These are phyloP conservation scores for Neoboletus subvelutipes DNA, from an alignment of 768 basidiomycete genomes.

Conservation along the genomic window DNA sequence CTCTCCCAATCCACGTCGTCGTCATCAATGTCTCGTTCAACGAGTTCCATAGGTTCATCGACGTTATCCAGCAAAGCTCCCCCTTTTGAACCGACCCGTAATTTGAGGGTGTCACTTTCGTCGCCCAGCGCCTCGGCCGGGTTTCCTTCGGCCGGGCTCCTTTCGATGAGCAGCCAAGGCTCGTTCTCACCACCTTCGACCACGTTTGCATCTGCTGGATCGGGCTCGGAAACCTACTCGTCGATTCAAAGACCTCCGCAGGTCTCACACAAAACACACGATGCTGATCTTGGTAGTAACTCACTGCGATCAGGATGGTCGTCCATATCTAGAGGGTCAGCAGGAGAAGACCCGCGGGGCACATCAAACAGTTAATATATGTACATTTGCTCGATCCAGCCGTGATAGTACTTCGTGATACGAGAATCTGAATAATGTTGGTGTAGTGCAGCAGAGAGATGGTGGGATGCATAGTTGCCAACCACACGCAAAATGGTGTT, in stretches of 20 bases:
- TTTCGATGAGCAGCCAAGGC: conserved; percentile 15
- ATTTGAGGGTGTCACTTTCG: conserved; percentile 25
- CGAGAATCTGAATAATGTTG: not conserved
- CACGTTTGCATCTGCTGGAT: conserved; percentile 8
- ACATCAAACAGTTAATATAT: conserved; percentile 11
- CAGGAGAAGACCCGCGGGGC: conserved; percentile 17
- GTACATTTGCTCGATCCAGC: not conserved
- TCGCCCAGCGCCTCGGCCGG: conserved; percentile 17
- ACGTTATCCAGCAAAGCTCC: conserved; percentile 53
- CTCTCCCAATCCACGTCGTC: conserved; percentile 24
- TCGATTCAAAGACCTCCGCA: conserved; percentile 16
- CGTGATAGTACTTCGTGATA: not conserved
- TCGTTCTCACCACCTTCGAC: conserved; percentile 21
- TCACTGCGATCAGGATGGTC: conserved; percentile 13
- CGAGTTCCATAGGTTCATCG: conserved; percentile 34
- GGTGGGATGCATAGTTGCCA: not conserved
- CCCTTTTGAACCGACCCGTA: conserved; percentile 52
- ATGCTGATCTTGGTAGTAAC: conserved; percentile 6
- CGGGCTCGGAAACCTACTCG: conserved; percentile 12
- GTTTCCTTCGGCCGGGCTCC: conserved; percentile 11
- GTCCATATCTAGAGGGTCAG: conserved; percentile 11
- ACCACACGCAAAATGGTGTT: too few relatives aligned
- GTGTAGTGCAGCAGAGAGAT: not conserved
- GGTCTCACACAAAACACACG: conserved; percentile 5
- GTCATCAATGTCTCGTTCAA: conserved; percentile 29